Base-by-base conservation (phyloP, 192 early-diverging fungal species). In the Coemansia sp. region DNA sequence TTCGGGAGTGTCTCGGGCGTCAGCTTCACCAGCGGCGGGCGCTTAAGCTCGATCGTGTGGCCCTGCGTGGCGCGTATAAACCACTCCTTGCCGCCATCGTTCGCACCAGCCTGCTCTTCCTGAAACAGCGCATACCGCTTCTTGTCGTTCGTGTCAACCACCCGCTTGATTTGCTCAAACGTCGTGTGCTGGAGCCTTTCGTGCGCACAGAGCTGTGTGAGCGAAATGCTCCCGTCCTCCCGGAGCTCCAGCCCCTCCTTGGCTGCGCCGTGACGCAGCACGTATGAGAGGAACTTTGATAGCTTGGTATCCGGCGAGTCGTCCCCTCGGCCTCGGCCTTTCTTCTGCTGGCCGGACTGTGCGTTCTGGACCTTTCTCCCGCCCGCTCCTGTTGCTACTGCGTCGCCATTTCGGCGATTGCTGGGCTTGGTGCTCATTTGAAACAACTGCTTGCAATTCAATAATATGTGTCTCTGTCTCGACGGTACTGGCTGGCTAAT, bases 11-110 rank as follows among this genome's bases (percentile, higher is more conserved):
- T 79, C 37, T 60, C 68, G 7, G 32, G n/a, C 7, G 65, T 81
- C 7, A 74, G 61, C 60, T 64, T 60, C 40, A 76, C 49, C 50
- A 79, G 74, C 55, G 73, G 72, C 57, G 67, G 56, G 32, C 76
- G 37, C 42, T 80, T 65, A 51, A 86, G 66, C 43, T 81, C 51
- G 12, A 93, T 55, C 42, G 82, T 87, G 70, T 98, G 96, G 7
- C 96, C 96, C 74, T 98, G 96, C 51, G 91, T 92, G 1, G 94
- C 94, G 39, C 92, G 79, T 51, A 98, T 93, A 58, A 67, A 84
- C 86, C 87, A 92, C 17, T 49, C 53, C 4, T 69, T 54, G 16
- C 46, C 14, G 4, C 42, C 67, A 22, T 39, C 39, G 6, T 54
- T 1, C 19, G 67, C 1, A 46, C 56, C 2, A 25, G 2, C 25